These are phyloP conservation scores for Nadsonia fulvescens DNA, from an alignment of 805 yeast genomes.

Conservation along the genomic window DNA sequence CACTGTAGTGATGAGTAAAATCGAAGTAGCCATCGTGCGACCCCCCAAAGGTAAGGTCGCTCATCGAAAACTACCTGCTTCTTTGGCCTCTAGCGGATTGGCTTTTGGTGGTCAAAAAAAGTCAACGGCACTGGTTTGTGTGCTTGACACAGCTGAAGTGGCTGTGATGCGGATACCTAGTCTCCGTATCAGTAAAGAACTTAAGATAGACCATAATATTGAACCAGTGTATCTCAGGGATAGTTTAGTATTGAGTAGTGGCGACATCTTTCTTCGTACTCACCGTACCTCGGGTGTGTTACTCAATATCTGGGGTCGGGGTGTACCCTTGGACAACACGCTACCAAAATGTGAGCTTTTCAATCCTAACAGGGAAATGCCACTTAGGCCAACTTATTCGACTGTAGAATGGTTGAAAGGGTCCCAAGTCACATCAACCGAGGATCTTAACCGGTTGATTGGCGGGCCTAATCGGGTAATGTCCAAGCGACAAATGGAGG, in stretches of 20 bases:
- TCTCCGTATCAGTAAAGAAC: constrained; percentile 35
- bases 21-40: constrained; percentile 45
- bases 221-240: constrained; percentile 25
- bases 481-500: constrained; percentile 24
- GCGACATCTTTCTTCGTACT: constrained; percentile 30
- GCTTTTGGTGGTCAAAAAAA: constrained; percentile 28
- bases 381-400: constrained; percentile 64
- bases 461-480: constrained; percentile 60
- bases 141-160: constrained; percentile 11
- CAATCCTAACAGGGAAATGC: constrained; percentile 48
- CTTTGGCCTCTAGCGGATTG: constrained; percentile 31
- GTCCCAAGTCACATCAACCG: constrained; percentile 35
- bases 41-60: constrained; percentile 45
- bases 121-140: constrained; percentile 17
- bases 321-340: constrained; percentile 15
- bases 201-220: constrained; percentile 27
- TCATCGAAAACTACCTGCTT: constrained; percentile 38
- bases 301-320: constrained; percentile 31
- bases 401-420: constrained; percentile 82
- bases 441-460: constrained; percentile 46
- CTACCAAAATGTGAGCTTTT: constrained; percentile 39
- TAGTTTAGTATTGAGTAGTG: constrained; percentile 24
- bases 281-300: constrained; percentile 36
- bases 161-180: constrained; percentile 36
- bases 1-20: constrained; percentile 33